Base-by-base conservation (phyloP, 768 basidiomycete species). In the Calocybe indica region DNA sequence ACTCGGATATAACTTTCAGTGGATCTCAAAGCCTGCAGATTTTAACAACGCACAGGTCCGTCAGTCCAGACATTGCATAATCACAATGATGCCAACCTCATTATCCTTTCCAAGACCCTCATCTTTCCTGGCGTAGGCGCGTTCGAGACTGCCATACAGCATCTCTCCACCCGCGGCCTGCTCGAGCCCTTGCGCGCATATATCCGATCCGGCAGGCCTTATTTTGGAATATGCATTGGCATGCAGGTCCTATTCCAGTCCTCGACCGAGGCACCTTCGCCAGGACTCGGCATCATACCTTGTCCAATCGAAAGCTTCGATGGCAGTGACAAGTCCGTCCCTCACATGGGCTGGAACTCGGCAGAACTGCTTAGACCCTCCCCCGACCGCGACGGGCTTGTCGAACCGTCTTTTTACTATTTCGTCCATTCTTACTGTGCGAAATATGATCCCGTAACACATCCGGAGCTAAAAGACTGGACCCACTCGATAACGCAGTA, bases 201-300 rank as follows among this genome's bases (percentile, higher is more conserved):
- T 65, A 83, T 99, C 57, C 66, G 68, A 11, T 90, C 90, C 8
- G 95, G 96, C 22, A 80, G 76, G 57, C 96, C 95, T 2, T 99
- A 96, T 68, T 91, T 96, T 67, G 92, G 92, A 35, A 98, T 99
- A 71, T 99, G 96, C 70, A 90, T 99, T 60, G 96, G 96, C 58
- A 86, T 99, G 84, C 96, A 99, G 67, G 81, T 96, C 48, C 88
- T 99, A 52, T 98, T 92, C 69, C 71, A 78, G 49, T 82, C 87
- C 10, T 97, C 95, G 11, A 69, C 79, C 51, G 96, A 99, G 70
- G 84, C 85, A 10, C 75, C 80, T 11, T 68, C 70, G 28, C 63
- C 58, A n/a, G 94, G 95, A n/a, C 75, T 98, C 14, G 88, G 83
- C 12, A 65, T 92, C 54, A 84, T 99, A 52, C 87, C 90, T n/a